These are phyloP conservation scores for Sparassis latifolia DNA, from an alignment of 1,284 basidiomycete genomes.

Conservation along the genomic window DNA sequence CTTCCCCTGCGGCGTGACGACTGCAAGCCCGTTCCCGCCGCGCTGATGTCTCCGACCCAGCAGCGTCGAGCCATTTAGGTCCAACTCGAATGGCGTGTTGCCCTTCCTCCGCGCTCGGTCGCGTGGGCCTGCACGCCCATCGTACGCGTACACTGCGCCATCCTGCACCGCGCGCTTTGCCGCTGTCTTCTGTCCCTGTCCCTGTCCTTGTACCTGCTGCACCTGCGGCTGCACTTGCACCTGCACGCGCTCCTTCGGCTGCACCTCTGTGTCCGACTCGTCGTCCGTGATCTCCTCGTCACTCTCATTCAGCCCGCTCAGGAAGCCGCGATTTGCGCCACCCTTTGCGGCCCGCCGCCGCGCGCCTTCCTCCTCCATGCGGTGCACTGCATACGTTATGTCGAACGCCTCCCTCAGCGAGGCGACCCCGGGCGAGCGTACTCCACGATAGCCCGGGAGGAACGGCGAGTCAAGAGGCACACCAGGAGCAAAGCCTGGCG, in stretches of 20 bases:
- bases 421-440: conserved; percentile 87
- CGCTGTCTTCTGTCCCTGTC: conserved; percentile 18
- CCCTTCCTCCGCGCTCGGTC: conserved; percentile 44
- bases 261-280: conserved; percentile 30
- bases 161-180: conserved; percentile 32
- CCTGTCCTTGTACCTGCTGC: conserved; percentile 15
- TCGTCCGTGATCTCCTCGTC: conserved; percentile 66
- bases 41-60: conserved; percentile 65
- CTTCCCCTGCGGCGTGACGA: too few relatives aligned
- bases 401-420: conserved; percentile 98
- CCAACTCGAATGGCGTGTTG: conserved; percentile 65
- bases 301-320: conserved; percentile 89
- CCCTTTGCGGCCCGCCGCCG: conserved; percentile 77
- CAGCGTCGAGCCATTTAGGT: conserved; percentile 79
- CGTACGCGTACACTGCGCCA: conserved; percentile 39
- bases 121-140: conserved; percentile 72
- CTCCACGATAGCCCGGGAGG: conserved; percentile 72
- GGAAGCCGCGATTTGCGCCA: conserved; percentile 74
- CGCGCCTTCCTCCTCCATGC: conserved; percentile 98
- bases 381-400: conserved; percentile 97
- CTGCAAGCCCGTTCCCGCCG: conserved; percentile 5
- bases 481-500: conserved; percentile 39
- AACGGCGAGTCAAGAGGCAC: conserved; percentile 92
- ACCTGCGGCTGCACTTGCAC: conserved; percentile 29
- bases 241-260: conserved; percentile 38